These are phyloP conservation scores for Dentipellis sp. DNA, from an alignment of 768 basidiomycete species.

Conservation along the genomic window DNA sequence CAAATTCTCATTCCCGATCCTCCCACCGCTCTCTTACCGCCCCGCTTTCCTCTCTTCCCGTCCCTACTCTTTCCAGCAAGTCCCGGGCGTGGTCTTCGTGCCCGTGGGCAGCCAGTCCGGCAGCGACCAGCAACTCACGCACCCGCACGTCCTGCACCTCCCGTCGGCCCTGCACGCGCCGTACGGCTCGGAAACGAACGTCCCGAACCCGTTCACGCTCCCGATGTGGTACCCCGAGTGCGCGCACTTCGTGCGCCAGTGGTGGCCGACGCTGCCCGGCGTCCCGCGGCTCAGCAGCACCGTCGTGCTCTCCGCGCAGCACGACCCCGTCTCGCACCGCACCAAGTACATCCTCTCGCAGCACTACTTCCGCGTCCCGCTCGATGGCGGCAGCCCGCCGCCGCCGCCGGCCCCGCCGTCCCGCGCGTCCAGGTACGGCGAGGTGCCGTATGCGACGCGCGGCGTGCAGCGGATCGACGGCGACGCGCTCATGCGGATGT, in stretches of 20 bases:
- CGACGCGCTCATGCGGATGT: slow-evolving; percentile 54
- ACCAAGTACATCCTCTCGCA: slow-evolving; percentile 62
- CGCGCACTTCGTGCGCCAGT: slow-evolving; percentile 72
- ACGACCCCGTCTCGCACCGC: slow-evolving; percentile 49
- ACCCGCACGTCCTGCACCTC: not conserved
- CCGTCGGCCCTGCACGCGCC: not conserved
- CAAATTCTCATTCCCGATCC: slow-evolving; percentile 15
- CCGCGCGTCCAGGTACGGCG: too few relatives aligned
- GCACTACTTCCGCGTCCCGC: slow-evolving; percentile 67
- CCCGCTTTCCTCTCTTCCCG: slow-evolving; percentile 4
- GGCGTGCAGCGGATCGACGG: slow-evolving; percentile 20
- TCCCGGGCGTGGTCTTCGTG: slow-evolving; percentile 3
- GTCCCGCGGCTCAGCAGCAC: slow-evolving; percentile 66
- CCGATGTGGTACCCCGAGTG: slow-evolving; percentile 66
- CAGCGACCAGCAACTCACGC: not conserved
- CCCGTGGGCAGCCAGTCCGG: not conserved
- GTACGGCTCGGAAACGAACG: not conserved
- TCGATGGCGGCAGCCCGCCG: slow-evolving; percentile 19
- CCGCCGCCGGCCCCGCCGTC: too few relatives aligned
- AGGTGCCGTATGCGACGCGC: not conserved
- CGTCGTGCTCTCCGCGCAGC: slow-evolving; percentile 55
- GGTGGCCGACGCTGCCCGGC: slow-evolving; percentile 64
- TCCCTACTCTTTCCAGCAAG: slow-evolving; percentile 1
- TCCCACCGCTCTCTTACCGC: slow-evolving; percentile 9
- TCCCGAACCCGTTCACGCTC: slow-evolving; percentile 53